Evolutionary conservation across 371 early-diverging fungal species (phyloP), one percentile per base, ranked within the genome.

Genomic region (Mortierella sp.): DNA sequence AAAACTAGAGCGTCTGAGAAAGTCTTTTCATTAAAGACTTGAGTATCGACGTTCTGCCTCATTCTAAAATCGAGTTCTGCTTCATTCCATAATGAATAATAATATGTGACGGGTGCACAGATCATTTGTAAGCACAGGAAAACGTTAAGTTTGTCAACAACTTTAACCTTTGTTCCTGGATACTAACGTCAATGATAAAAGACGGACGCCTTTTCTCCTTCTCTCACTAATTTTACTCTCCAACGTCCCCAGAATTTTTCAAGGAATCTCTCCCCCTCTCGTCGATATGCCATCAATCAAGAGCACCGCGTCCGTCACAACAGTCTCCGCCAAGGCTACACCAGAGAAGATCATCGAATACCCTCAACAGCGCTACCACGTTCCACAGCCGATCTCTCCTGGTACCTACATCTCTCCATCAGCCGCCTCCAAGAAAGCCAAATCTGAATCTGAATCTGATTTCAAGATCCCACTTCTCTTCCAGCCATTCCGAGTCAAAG

Each of bases 401-500:
- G 65, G 65, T 14, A 27, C 65, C 51, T 65, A 51, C 24, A 1
- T 65, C 50, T 65, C 50, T 1, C 52, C 51, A 4, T 34, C 37
- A 34, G 4, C 7, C 37, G 37, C 37, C 37, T 11, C 7, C 27
- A 57, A 56, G 17, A n/a, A 41, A n/a, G 15, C 47, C 31, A 21
- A 54, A 6, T 23, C 44, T 24, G 32, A 50, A 14, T 31, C 57
- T 19, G 31, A 50, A 11, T 24, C 56, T 11, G 64, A 60, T 2
- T 23, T 23, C 43, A 64, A 70, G 53, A 30, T 59, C 19, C 72
- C 72, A 2, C 26, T 69, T 14, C 78, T 92, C 4, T 94, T 93
- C 71, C 79, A 82, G 39, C 92, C 95, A 15, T 64, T 90, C 14
- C 84, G 61, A 9, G 64, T 93, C 47, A 85, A 89, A 53, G 80